Evolutionary conservation across 176 grass and related monocot species (phyloP).

Genomic region (Carex littledalei): DNA sequence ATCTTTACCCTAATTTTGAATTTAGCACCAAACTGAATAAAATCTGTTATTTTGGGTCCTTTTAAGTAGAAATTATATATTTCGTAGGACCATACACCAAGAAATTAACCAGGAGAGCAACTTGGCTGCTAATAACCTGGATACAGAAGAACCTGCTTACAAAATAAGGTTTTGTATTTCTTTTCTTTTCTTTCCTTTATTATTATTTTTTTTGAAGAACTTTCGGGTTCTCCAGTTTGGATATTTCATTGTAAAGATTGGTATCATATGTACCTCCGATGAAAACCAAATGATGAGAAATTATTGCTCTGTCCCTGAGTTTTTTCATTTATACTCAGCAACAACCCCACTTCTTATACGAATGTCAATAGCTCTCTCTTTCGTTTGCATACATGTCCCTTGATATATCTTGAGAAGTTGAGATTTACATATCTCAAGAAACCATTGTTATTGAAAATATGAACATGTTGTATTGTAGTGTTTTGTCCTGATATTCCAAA

Average conservation of each 20-base stretch:
- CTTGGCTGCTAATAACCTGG: neutral
- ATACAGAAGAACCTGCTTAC: neutral
- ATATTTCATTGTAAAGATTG: neutral
- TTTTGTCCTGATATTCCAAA: neutral
- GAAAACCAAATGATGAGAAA: neutral
- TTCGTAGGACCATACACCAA: neutral
- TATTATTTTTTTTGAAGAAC: neutral
- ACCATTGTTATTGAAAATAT: neutral
- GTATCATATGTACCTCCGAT: neutral
- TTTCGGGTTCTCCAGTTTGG: neutral
- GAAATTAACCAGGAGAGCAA: neutral
- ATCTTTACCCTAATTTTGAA: too few relatives aligned
- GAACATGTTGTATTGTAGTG: neutral
- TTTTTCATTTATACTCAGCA: neutral
- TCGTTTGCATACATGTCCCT: neutral
- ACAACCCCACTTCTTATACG: neutral
- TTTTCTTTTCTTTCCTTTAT: neutral
- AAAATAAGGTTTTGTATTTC: slow-evolving; percentile 3
- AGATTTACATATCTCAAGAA: neutral
- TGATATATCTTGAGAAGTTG: neutral
- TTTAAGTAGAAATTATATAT: neutral
- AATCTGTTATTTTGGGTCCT: neutral
- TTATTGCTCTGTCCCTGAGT: neutral
- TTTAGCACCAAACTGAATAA: neutral
- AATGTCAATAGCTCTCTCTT: neutral